Evolutionary conservation across 169 alveolate species (phyloP).

Genomic region (Cryptosporidium meleagridis): DNA sequence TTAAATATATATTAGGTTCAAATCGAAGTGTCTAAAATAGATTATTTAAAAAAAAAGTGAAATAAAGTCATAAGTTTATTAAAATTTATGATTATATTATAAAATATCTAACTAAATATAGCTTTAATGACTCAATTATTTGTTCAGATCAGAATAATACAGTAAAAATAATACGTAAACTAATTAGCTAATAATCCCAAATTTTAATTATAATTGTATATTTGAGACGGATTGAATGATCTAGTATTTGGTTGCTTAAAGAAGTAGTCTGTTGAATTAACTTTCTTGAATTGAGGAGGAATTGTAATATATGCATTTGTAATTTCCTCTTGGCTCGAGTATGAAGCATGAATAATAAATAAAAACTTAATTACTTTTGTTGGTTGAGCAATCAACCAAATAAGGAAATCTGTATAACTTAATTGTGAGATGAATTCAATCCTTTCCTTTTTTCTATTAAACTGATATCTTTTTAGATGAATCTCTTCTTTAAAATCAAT

Average conservation of each 20-base stretch:
- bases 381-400: not conserved
- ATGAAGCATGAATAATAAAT: constrained; percentile 1
- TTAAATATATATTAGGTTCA: no score
- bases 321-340: not conserved
- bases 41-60: no score
- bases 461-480: constrained; percentile 23
- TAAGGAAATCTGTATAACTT: not conserved
- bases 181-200: no score
- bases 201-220: not conserved
- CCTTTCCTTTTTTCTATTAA: not conserved
- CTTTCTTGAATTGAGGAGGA: not conserved
- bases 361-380: not conserved
- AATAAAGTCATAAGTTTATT: no score
- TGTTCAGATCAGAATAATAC: no score
- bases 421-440: constrained; percentile 17
- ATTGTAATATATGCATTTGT: not conserved
- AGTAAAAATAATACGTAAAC: not conserved
- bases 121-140: no score
- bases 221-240: constrained; percentile 29
- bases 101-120: not conserved
- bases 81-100: no score
- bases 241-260: constrained; percentile 17
- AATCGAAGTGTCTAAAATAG: no score
- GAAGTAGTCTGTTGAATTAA: constrained; percentile 18
- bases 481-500: constrained; percentile 12